phyloP scores from a whole-genome alignment of 2,329 filamentous ascomycete species.

The Xylariaceae sp. region DNA sequence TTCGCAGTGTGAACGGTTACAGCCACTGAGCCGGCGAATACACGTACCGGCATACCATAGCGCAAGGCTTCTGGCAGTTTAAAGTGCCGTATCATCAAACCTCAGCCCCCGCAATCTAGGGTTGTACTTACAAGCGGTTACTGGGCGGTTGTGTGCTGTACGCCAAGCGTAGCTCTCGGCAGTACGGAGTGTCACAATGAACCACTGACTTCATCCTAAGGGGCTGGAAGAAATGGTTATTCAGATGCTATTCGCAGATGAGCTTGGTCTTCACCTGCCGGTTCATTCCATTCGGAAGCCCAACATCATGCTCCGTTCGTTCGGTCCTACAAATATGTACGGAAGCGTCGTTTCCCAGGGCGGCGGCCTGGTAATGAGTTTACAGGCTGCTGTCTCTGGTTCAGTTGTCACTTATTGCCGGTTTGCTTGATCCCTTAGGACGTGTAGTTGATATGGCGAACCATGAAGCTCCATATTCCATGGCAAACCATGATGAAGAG shows the following conservation, averaged over 20 bases:
- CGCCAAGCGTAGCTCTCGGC: constrained; percentile 17
- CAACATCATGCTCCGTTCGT: constrained; percentile 3
- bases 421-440: background rate
- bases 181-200: constrained; percentile 13
- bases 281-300: constrained; percentile 14
- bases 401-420: background rate
- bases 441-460: constrained; percentile 17
- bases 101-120: constrained; percentile 3
- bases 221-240: constrained; percentile 27
- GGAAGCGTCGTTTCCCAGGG: background rate
- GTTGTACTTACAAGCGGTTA: constrained; percentile 16
- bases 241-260: constrained; percentile 10
- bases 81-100: constrained; percentile 21
- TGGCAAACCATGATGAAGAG: constrained; percentile 39
- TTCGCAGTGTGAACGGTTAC: too few relatives aligned
- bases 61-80: background rate
- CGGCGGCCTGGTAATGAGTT: background rate
- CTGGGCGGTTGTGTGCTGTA: constrained; percentile 15
- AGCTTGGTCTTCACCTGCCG: constrained; percentile 16
- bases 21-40: constrained; percentile 1
- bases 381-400: background rate
- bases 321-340: constrained; percentile 6
- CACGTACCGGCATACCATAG: background rate
- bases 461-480: constrained; percentile 20
- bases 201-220: constrained; percentile 21